Evolutionary conservation across 1,139 yeast genomes (phyloP).

Genomic region (Casaregolazyma lundiana): DNA sequence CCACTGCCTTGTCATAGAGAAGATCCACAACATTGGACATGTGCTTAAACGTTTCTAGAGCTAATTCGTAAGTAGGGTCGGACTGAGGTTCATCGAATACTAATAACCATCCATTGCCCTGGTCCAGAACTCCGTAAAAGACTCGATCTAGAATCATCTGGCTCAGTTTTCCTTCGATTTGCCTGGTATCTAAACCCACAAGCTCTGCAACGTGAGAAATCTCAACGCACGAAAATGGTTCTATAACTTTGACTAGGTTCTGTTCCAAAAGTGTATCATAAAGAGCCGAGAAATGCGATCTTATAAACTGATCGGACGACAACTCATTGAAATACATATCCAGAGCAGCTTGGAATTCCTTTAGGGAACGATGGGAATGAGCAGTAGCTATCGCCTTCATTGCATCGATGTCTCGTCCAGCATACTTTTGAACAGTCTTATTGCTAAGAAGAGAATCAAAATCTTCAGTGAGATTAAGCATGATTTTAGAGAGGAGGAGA

Average conservation of each 20-base stretch:
- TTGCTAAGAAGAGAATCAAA: conserved; percentile 71
- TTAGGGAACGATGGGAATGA: conserved; percentile 80
- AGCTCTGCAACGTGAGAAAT: conserved; percentile 81
- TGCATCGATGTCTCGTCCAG: conserved; percentile 74
- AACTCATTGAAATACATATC: conserved; percentile 68
- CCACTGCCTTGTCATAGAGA: conserved; percentile 88
- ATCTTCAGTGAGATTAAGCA: conserved; percentile 85
- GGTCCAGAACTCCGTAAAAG: conserved; percentile 93
- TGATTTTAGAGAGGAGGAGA: conserved; percentile 86
- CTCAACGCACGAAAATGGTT: conserved; percentile 94
- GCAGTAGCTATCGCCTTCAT: conserved; percentile 93
- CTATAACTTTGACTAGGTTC: conserved; percentile 88
- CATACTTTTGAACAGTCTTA: conserved; percentile 77
- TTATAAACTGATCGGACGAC: conserved; percentile 80
- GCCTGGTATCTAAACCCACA: conserved; percentile 82
- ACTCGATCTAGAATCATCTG: conserved; percentile 96
- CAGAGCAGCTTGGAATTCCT: conserved; percentile 82
- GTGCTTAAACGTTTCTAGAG: conserved; percentile 80
- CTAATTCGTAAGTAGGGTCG: conserved; percentile 85
- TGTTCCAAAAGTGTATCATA: conserved; percentile 92
- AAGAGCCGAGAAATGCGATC: conserved; percentile 86
- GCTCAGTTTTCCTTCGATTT: conserved; percentile 89
- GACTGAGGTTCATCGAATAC: conserved; percentile 84
- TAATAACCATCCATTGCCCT: conserved; percentile 96
- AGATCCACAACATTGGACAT: conserved; percentile 87